phyloP scores from a whole-genome alignment of 768 basidiomycete species.

The Hygrophoropsis aurantiaca region DNA sequence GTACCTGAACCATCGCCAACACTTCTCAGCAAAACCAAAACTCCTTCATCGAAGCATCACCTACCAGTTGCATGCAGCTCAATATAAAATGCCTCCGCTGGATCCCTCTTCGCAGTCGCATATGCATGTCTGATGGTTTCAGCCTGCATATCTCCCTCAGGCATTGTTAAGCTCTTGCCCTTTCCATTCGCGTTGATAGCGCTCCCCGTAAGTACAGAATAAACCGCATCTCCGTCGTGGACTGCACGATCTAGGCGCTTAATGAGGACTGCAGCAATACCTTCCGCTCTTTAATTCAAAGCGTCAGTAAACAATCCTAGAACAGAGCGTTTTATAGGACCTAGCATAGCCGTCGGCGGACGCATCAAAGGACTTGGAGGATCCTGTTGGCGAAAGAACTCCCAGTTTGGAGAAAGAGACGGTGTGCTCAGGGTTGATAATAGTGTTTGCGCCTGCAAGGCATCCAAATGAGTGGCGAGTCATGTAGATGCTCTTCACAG shows the following conservation, averaged over 20 bases:
- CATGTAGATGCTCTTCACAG: no score
- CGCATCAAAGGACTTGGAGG: constrained; percentile 31
- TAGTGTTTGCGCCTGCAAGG: constrained; percentile 21
- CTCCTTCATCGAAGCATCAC: no score
- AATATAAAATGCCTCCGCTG: constrained; percentile 14
- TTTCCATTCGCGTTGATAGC: constrained; percentile 34
- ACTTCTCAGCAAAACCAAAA: no score
- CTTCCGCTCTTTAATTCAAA: constrained; percentile 15
- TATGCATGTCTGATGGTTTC: constrained; percentile 35
- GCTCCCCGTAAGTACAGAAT: constrained; percentile 29
- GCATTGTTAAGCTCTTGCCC: constrained; percentile 34
- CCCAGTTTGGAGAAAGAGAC: constrained; percentile 27
- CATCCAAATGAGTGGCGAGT: no score
- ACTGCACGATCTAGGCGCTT: constrained; percentile 32
- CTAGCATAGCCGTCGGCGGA: constrained; percentile 33
- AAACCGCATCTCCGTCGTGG: constrained; percentile 30
- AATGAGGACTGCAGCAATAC: constrained; percentile 30
- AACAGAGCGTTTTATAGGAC: neutral
- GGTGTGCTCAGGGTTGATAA: constrained; percentile 25
- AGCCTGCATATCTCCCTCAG: constrained; percentile 32
- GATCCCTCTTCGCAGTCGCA: constrained; percentile 24
- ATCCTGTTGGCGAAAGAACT: constrained; percentile 26
- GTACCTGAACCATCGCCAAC: neutral
- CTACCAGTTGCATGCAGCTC: neutral
- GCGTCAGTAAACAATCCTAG: neutral